These are phyloP conservation scores for Phlegmacium glaucopus DNA, from an alignment of 768 basidiomycete species.

Conservation along the genomic window DNA sequence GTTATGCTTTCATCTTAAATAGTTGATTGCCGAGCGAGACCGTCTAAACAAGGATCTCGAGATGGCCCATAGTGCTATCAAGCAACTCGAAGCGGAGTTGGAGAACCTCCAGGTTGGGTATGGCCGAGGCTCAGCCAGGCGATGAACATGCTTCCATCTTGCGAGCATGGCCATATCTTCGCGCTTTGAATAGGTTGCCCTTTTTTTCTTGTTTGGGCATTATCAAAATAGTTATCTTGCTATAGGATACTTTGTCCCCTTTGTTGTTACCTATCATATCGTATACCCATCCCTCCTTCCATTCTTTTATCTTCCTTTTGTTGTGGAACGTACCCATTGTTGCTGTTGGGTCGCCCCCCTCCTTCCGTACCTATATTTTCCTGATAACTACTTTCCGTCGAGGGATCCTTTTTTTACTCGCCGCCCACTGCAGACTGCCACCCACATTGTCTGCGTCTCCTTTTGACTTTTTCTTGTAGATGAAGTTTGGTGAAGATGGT, in stretches of 20 bases:
- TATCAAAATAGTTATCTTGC: not conserved
- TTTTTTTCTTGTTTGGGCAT: not conserved
- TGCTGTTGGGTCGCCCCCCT: not conserved
- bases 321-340: slow-evolving; percentile 11
- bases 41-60: slow-evolving; percentile 99
- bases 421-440: too few species aligned
- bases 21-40: slow-evolving; percentile 98
- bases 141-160: slow-evolving; percentile 34
- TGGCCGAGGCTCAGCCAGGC: slow-evolving; percentile 66
- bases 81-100: slow-evolving; percentile 85
- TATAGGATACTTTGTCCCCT: not conserved
- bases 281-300: slow-evolving; percentile 1
- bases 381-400: too few species aligned
- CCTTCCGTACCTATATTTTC: too few species aligned
- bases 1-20: slow-evolving; percentile 13
- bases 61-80: slow-evolving; percentile 87
- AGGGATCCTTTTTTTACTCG: too few species aligned
- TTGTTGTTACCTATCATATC: not conserved
- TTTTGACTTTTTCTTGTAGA: too few species aligned
- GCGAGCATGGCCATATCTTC: not conserved
- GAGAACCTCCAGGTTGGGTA: slow-evolving; percentile 88
- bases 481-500: too few species aligned
- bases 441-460: too few species aligned
- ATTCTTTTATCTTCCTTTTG: not conserved
- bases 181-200: not conserved